A percentile compares a stretch with the other conserved stretches of the same genome.
phyloP scores from a whole-genome alignment of 1,139 yeast species.

The Nadsonia commutata region DNA sequence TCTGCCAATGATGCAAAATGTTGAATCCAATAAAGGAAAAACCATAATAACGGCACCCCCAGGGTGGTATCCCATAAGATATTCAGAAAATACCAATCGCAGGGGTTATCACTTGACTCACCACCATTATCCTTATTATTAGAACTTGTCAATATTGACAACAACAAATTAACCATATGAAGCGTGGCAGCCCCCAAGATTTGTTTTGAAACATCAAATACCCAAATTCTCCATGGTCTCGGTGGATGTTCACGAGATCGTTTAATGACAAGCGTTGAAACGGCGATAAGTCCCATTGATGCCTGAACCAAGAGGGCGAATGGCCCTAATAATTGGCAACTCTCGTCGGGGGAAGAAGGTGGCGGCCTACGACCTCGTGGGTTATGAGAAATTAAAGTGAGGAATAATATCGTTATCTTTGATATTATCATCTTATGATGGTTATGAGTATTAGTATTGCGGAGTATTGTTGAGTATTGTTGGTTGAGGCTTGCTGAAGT shows the following conservation, averaged over 20 bases:
- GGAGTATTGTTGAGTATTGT: too few species aligned
- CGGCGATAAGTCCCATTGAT: constrained; percentile 55
- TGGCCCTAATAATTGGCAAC: constrained; percentile 30
- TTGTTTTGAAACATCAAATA: constrained; percentile 81
- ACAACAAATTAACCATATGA: constrained; percentile 62
- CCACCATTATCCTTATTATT: constrained; percentile 17
- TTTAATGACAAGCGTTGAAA: constrained; percentile 60
- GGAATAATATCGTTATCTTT: too few species aligned
- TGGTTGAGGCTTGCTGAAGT: too few species aligned
- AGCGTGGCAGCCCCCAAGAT: constrained; percentile 74
- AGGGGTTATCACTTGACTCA: constrained; percentile 24
- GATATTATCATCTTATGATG: too few species aligned
- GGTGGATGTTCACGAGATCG: constrained; percentile 70
- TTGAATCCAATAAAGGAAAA: constrained; percentile 31
- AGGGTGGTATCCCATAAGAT: constrained; percentile 82
- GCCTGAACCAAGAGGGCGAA: constrained; percentile 28
- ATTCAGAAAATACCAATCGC: constrained; percentile 73
- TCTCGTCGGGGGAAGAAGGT: constrained; percentile 6
- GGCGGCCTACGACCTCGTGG: constrained; percentile 2
- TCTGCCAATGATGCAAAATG: constrained; percentile 30
- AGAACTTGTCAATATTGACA: constrained; percentile 42
- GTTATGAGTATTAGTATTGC: too few species aligned
- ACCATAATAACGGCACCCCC: constrained; percentile 80
- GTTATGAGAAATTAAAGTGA: too few species aligned
- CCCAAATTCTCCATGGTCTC: constrained; percentile 81